Percentiles rank a stretch among this genome's conserved stretches.
Evolutionary conservation across 2,329 filamentous ascomycete species (phyloP).

Genomic region (Neurospora crassa): DNA sequence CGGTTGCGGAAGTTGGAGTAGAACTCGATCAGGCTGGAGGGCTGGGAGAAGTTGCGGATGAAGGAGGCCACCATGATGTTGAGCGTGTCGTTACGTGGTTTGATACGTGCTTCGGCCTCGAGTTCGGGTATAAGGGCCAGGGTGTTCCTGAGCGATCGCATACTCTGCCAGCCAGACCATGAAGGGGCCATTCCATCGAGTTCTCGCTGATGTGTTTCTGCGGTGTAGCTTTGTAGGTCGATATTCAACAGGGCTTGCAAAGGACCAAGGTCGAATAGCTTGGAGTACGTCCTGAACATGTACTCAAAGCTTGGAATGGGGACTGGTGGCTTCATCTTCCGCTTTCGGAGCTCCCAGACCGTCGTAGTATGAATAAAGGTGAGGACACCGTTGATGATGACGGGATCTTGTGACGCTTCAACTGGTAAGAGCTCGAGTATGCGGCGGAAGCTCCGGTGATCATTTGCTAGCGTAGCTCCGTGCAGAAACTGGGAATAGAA

Average conservation of each 20-base stretch:
- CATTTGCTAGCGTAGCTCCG: slow-evolving; percentile 51
- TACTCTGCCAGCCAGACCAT: not conserved
- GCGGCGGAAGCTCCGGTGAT: slow-evolving; percentile 43
- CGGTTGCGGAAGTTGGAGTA: slow-evolving; percentile 37
- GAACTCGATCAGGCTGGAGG: slow-evolving; percentile 33
- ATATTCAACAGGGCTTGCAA: not conserved
- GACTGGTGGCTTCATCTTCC: slow-evolving; percentile 23
- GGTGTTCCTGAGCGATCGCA: not conserved
- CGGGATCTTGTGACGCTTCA: slow-evolving; percentile 35
- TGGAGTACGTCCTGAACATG: slow-evolving; percentile 39
- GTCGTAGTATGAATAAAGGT: slow-evolving; percentile 28
- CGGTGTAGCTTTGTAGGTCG: not conserved
- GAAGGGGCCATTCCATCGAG: not conserved
- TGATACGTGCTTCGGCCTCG: slow-evolving; percentile 13
- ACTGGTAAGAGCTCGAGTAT: slow-evolving; percentile 44
- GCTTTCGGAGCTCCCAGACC: slow-evolving; percentile 16
- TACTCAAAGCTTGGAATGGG: slow-evolving; percentile 19
- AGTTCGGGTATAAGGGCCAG: slow-evolving; percentile 13
- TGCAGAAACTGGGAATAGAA: slow-evolving; percentile 63
- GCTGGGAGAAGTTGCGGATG: slow-evolving; percentile 29
- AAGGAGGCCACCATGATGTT: slow-evolving; percentile 39
- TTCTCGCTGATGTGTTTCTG: not conserved
- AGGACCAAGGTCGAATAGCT: slow-evolving; percentile 27
- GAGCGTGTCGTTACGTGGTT: slow-evolving; percentile 31
- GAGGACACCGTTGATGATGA: slow-evolving; percentile 38